Base-by-base conservation (phyloP, 192 early-diverging fungal genomes). In the Lobosporangium transversale region DNA sequence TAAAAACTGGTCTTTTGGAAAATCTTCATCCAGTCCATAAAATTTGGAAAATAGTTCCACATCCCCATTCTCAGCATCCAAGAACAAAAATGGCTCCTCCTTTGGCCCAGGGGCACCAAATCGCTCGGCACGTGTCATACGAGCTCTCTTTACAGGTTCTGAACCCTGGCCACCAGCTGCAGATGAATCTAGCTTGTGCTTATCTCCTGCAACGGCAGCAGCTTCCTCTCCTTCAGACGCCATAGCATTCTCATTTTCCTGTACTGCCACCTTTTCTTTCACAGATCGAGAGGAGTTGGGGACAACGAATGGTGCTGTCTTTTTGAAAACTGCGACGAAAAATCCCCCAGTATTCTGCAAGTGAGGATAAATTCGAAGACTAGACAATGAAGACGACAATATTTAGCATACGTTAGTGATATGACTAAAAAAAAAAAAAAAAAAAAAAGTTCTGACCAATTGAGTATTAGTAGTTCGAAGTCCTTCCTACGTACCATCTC, bases 321-420 rank as follows among this genome's bases (percentile, higher is more conserved):
- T 99, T 80, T 96, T 88, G 53, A 99, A 84, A 10, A 98, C 94
- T 29, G 96, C 95, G 21, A 99, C 92, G 87, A 99, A 99, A 84
- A 99, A 99, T 14, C 95, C 98, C 45, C 98, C 98, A 10, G 96
- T 97, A 83, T 99, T 91, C 84, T 99, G 98, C 58, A 90, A 67
- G 54, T 94, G 92, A 55, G 98, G 95, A 70, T 94, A 94, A 33
- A 99, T 89, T 33, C 98, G 91, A 76, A 98, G 58, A 80, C 91
- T 90, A 59, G 26, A 33, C 47, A 33, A 18, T 58, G 5, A 59
- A 32, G 18, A 37, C 18, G 24, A 68, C 30, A 29, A 67, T 52
- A 20, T 83, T n/a, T n/a, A n/a, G n/a, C n/a, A n/a, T n/a, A n/a
- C n/a, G n/a, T n/a, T n/a, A n/a, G n/a, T n/a, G n/a, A n/a, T n/a